Percentiles rank a stretch among this genome's conserved stretches.
Conservation (phyloP, 108 stramenopile species). For the Pseudonitzschia delicatissima region DNA sequence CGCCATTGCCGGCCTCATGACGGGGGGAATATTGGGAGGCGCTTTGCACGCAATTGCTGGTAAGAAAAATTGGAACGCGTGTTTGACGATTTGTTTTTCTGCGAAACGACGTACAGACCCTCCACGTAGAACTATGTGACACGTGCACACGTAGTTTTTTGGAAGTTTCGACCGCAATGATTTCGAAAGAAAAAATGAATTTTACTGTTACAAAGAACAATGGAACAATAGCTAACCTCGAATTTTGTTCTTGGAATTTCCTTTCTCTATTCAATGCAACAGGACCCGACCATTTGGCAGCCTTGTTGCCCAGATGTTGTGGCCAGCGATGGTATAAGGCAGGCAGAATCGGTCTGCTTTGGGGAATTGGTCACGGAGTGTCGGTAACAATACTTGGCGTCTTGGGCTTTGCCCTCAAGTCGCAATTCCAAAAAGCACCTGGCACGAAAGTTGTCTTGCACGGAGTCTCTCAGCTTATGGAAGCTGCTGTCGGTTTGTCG, state of each 20-base stretch:
- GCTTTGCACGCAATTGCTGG: constrained; percentile 96
- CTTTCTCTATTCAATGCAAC: background rate
- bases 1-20: constrained; percentile 61
- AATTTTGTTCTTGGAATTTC: background rate
- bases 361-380: constrained; percentile 96
- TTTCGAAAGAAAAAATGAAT: background rate
- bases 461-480: constrained; percentile 54
- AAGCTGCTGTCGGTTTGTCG: constrained; percentile 87
- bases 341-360: constrained; percentile 86
- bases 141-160: constrained; percentile 1
- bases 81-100: background rate
- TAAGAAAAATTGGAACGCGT: constrained; percentile 22
- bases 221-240: too few relatives aligned
- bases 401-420: constrained; percentile 82
- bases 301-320: constrained; percentile 89
- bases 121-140: constrained; percentile 16
- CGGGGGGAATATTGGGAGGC: constrained; percentile 88
- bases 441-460: constrained; percentile 19
- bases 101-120: constrained; percentile 14
- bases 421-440: constrained; percentile 29
- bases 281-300: constrained; percentile 93
- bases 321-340: constrained; percentile 88
- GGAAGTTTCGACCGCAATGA: background rate
- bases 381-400: constrained; percentile 84
- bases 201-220: background rate